Evolutionary conservation across 495 filamentous ascomycete genomes (phyloP).

Genomic region (Aspergillus haitiensis): DNA sequence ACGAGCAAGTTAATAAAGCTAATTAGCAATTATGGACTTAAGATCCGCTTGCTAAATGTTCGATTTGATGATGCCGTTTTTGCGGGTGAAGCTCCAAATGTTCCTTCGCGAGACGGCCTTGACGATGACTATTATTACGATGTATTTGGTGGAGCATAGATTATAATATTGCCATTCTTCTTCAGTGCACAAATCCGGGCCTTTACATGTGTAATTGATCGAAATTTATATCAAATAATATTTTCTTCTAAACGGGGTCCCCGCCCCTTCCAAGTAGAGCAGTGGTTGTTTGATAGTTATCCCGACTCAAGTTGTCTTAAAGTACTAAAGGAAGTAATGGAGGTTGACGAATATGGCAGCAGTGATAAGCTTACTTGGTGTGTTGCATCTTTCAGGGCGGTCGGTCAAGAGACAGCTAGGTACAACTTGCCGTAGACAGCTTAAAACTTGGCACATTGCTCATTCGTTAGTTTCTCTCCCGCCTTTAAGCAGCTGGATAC

Average conservation of each 20-base stretch:
- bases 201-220: background rate
- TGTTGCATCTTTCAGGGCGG: no score
- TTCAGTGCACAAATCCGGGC: background rate
- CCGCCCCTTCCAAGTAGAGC: no score
- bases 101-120: constrained; percentile 50
- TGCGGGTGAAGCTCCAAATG: constrained; percentile 44
- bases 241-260: no score
- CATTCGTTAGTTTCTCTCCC: no score
- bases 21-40: constrained; percentile 85
- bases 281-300: no score
- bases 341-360: no score
- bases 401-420: no score
- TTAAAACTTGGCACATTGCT: no score
- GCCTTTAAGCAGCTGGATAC: background rate
- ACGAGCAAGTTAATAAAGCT: constrained; percentile 84
- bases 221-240: background rate
- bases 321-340: no score
- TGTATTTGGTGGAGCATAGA: constrained; percentile 48
- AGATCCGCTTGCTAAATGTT: constrained; percentile 91
- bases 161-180: constrained; percentile 2
- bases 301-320: no score
- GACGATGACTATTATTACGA: constrained; percentile 59
- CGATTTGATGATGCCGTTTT: constrained; percentile 70
- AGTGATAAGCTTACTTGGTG: no score
- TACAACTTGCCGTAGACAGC: no score